Base-by-base conservation (phyloP, 495 filamentous ascomycete genomes). In the Cladorrhinum samala region DNA sequence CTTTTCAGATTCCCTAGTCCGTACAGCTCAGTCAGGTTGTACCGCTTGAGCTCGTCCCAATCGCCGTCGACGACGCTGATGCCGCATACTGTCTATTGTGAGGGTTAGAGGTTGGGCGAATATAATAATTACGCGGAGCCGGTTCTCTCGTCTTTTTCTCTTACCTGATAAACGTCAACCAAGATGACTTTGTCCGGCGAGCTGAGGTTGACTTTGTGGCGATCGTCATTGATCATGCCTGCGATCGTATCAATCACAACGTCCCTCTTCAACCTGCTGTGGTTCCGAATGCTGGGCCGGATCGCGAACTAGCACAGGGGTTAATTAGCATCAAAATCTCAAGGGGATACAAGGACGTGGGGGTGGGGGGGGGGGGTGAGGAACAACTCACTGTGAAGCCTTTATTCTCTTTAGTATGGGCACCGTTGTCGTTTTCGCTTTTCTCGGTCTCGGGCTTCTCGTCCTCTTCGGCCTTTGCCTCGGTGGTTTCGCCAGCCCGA, bases 161-260 rank as follows among this genome's bases (percentile, higher is more conserved):
- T 65, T 74, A 94, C 92, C 79, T 93, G 84, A 66, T 87, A 92
- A 18, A 99, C 75, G 59, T 95, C 88, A 27, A 98, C 84, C 33
- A 96, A 69, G 58, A 99, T 90, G 24, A 93, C 77, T 55, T 87
- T 72, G 68, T 97, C 91, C 25, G 89, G 90, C 21, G 81, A 77
- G 25, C 74, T 86, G 18, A 99, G 77, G 64, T 96, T 83, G 48
- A 97, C 93, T 18, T 82, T 86, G 64, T 97, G 94, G 27, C 76
- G 71, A 27, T 77, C 74, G 24, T 73, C 59, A 21, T 66, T 66
- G 45, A 80, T 73, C n/a, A 76, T 63, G 0, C 51, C 55, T 2
- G 93, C 93, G 24, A 96, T 78, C 36, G 79, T 81, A 57, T 87
- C 83, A 66, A 99, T 97, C 42, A 97, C 72, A 3, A 66, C 63